Evolutionary conservation across 768 basidiomycete genomes (phyloP).

Genomic region (Royoungia palumana): DNA sequence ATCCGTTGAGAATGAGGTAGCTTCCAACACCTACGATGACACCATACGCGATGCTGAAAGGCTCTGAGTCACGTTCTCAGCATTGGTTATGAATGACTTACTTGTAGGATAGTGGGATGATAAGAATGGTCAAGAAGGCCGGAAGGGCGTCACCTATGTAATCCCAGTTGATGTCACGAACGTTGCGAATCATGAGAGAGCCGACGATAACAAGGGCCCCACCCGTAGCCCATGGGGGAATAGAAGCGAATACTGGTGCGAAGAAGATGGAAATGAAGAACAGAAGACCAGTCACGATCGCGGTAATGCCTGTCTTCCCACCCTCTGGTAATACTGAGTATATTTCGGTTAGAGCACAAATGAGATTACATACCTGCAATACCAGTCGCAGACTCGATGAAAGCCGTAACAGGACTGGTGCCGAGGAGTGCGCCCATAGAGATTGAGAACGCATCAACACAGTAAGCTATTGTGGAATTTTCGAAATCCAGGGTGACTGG

Average conservation of each 20-base stretch:
- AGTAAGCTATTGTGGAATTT: slow-evolving; percentile 77
- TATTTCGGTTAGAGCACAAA: neutral
- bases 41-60: slow-evolving; percentile 77
- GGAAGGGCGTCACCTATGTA: slow-evolving; percentile 86
- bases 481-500: slow-evolving; percentile 86
- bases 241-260: slow-evolving; percentile 83
- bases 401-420: slow-evolving; percentile 78
- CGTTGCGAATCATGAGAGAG: slow-evolving; percentile 86
- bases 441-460: slow-evolving; percentile 78
- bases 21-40: slow-evolving; percentile 76
- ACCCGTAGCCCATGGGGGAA: slow-evolving; percentile 85
- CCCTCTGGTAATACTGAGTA: slow-evolving; percentile 52
- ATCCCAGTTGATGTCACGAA: slow-evolving; percentile 85
- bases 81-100: slow-evolving; percentile 30
- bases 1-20: slow-evolving; percentile 71
- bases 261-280: slow-evolving; percentile 89
- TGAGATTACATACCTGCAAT: slow-evolving; percentile 51
- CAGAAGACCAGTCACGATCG: slow-evolving; percentile 63
- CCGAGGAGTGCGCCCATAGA: slow-evolving; percentile 79
- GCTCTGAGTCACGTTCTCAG: neutral
- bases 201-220: slow-evolving; percentile 83
- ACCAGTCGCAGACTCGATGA: slow-evolving; percentile 80
- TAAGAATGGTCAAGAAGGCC: slow-evolving; percentile 76
- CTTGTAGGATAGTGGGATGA: slow-evolving; percentile 80
- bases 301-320: slow-evolving; percentile 83